Evolutionary conservation across 2,329 filamentous ascomycete species (phyloP), one percentile per base, ranked within the genome.

Genomic region (Corynespora cassiicola): DNA sequence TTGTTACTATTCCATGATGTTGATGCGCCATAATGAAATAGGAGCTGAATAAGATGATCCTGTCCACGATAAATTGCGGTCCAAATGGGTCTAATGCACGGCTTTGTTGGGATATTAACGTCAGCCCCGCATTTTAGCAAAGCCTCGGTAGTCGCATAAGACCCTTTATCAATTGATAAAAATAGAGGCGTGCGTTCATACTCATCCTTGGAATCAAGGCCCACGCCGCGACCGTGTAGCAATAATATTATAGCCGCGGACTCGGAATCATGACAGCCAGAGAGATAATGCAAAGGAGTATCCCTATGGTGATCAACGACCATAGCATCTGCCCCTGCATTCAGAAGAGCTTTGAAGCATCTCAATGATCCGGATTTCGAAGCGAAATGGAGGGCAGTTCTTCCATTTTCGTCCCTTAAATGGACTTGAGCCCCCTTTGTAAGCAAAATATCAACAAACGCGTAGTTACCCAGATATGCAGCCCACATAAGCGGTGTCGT

Each of bases 401-500:
- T 14, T 3, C 30, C 29, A 15, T 17, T 6, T 3, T 2, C 8
- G 21, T 28, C 17, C 10, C 8, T 26, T 7, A 16, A 12, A 14
- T 33, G 3, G 7, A 26, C n/a, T 3, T 15, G 9, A 18, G 36
- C 36, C 5, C 25, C 19, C 9, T 34, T 11, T 14, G 36, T 8
- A 11, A 39, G 14, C 15, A 39, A 16, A 2, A 22, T 15, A 10
- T 11, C 8, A 9, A 39, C 8, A 23, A 5, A 4, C 2, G 17
- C 14, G 11, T 6, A 6, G 20, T 39, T 14, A 4, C 3, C 24
- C 10, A 14, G 23, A 2, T 11, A 3, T 4, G 30, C 36, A 23
- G 36, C 23, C 36, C 36, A 39, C 23, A 34, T 34, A n/a, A 39
- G n/a, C n/a, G 36, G 30, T 7, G 36, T 28, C 12, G 8, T 24